Base-by-base conservation (phyloP, 2,329 filamentous ascomycete genomes). In the Parastagonospora avenae region DNA sequence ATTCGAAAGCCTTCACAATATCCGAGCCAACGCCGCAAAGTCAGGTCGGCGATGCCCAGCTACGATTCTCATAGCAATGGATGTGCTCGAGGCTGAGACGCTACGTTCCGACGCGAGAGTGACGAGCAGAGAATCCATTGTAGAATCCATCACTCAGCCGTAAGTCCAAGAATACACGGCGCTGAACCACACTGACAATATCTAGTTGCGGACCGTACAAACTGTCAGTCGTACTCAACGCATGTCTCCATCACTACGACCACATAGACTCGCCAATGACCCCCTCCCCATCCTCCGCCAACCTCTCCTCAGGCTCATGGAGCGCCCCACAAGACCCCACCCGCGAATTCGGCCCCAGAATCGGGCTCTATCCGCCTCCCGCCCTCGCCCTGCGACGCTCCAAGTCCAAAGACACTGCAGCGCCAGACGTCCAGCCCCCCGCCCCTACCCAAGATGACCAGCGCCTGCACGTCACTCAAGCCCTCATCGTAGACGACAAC, bases 401-500 rank as follows among this genome's bases (percentile, higher is more conserved):
- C 24, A 28, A n/a, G 12, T 24, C 19, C 4, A 6, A 28, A 15
- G 19, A 37, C 11, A 24, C 46, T 30, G 10, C 15, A 4, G 29
- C 45, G 35, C 47, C 55, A 28, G 47, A 71, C 15, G 37, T 7
- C 59, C 74, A 1, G 56, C 73, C 1, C 66, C n/a, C 27, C 9
- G 15, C 9, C 2, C 8, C 42, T 72, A 73, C 38, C 24, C 57
- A 1, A 61, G 8, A 29, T 1, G 36, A 43, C 12, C 30, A 27
- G 15, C 19, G n/a, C 10, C 27, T 15, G 8, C 29, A 46, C 24
- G 10, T 28, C 4, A 38, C 45, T 15, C 52, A 56, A 16, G 52
- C 71, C 7, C 60, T 74, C 1, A 61, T 74, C 2, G 68, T 71
- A 0, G 72, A 75, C 44, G 72, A 74, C 42, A 75, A 75, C 40